phyloP scores from a whole-genome alignment of 139 green algal genomes.

The Tetraselmis striata region DNA sequence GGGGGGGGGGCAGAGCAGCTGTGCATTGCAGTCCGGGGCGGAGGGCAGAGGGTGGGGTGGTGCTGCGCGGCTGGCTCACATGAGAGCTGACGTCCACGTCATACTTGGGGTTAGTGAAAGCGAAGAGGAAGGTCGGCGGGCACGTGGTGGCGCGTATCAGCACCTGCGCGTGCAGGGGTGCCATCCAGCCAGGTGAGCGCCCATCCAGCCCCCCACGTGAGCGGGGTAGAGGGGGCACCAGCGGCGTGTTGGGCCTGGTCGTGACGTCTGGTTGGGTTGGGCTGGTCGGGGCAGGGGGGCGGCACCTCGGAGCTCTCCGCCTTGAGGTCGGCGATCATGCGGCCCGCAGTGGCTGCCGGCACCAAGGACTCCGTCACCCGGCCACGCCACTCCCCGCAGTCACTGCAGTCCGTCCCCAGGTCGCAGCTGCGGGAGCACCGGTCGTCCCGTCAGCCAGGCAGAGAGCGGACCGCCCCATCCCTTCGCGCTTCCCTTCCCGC shows the following conservation, averaged over 20 bases:
- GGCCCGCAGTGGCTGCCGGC: neutral
- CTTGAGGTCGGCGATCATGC: neutral
- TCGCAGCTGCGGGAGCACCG: constrained; percentile 42
- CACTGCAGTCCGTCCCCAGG: constrained; percentile 70
- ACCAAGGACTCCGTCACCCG: neutral
- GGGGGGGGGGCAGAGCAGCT: neutral
- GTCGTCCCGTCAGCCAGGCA: no score
- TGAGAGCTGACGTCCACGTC: constrained; percentile 57
- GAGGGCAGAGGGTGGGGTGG: neutral
- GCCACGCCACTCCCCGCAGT: constrained; percentile 53
- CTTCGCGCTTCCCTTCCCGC: no score
- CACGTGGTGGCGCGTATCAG: neutral
- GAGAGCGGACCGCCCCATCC: no score
- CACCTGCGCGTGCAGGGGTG: neutral
- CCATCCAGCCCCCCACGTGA: no score
- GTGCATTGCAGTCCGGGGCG: neutral
- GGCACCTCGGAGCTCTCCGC: neutral
- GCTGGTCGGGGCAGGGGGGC: neutral
- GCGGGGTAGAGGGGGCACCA: no score
- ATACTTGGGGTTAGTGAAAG: constrained; percentile 47
- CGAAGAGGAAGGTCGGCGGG: constrained; percentile 33
- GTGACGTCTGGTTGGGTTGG: no score
- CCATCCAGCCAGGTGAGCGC: no score
- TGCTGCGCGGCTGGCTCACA: constrained; percentile 22
- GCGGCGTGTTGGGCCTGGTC: no score